These are phyloP conservation scores for Asterophora parasitica DNA, from an alignment of 768 basidiomycete species.

Conservation along the genomic window DNA sequence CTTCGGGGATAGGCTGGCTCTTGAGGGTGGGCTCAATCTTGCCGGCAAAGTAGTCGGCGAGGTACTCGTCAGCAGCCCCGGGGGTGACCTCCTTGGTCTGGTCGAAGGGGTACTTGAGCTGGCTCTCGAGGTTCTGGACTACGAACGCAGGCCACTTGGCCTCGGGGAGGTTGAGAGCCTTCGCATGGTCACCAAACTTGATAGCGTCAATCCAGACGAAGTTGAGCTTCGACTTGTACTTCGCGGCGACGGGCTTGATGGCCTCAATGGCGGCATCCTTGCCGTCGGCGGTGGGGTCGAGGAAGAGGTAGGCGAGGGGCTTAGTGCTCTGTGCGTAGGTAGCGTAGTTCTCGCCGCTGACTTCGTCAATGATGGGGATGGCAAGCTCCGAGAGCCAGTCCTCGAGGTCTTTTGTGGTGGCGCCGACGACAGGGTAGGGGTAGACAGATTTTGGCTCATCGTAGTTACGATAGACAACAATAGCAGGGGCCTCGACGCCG, in stretches of 20 bases:
- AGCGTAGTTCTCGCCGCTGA: conserved; percentile 90
- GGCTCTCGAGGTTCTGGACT: conserved; percentile 76
- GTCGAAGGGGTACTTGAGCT: conserved; percentile 87
- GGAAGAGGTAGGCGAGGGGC: conserved; percentile 92
- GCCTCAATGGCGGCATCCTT: conserved; percentile 61
- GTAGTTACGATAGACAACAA: conserved; percentile 89
- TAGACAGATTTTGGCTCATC: conserved; percentile 77
- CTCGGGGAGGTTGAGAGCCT: conserved; percentile 83
- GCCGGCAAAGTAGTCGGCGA: conserved; percentile 64
- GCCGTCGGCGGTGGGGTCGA: conserved; percentile 70
- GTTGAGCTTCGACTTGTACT: conserved; percentile 85
- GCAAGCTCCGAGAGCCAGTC: conserved; percentile 81
- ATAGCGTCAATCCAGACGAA: conserved; percentile 97
- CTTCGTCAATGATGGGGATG: conserved; percentile 86
- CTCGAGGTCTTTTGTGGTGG: conserved; percentile 58
- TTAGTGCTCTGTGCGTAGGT: conserved; percentile 75
- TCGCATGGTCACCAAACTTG: conserved; percentile 94
- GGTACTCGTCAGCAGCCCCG: conserved; percentile 52
- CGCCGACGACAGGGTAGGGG: conserved; percentile 56
- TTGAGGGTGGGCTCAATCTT: conserved; percentile 81
- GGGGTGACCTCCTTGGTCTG: conserved; percentile 60
- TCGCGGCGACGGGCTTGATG: conserved; percentile 72
- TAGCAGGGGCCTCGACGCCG: conserved; percentile 72
- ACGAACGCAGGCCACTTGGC: conserved; percentile 93
- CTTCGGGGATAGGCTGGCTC: conserved; percentile 80